phyloP scores from a whole-genome alignment of 2,329 filamentous ascomycete species.

The Trichoderma sp. region DNA sequence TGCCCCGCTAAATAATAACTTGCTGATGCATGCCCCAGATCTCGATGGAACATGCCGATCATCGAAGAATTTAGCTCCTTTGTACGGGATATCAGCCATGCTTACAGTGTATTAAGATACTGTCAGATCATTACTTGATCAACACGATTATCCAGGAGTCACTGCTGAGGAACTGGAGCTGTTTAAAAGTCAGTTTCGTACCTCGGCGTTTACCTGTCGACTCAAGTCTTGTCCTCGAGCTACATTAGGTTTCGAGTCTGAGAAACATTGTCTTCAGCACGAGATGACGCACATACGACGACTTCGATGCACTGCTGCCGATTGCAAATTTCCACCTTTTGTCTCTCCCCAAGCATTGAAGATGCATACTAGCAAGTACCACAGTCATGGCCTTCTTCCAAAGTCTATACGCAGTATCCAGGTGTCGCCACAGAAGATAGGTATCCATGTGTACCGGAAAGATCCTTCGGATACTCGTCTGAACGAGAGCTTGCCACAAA shows the following conservation, averaged over 20 bases:
- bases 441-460: neutral
- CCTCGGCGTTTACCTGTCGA: neutral
- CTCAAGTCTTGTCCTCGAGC: neutral
- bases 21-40: neutral
- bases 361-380: neutral
- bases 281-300: neutral
- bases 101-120: neutral
- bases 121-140: neutral
- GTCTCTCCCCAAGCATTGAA: neutral
- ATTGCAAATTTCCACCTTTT: neutral
- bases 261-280: neutral
- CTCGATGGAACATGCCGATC: neutral
- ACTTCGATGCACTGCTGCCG: neutral
- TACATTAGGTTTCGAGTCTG: neutral
- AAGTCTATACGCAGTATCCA: neutral
- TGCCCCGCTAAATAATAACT: neutral
- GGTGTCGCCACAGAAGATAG: neutral
- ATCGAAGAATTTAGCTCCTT: neutral
- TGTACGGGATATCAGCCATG: neutral
- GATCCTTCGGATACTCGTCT: neutral
- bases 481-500: neutral
- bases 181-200: neutral
- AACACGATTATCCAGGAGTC: neutral
- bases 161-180: neutral
- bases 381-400: neutral